Conservation (phyloP, 2,329 filamentous ascomycete genomes). For the Onygenales sp. region DNA sequence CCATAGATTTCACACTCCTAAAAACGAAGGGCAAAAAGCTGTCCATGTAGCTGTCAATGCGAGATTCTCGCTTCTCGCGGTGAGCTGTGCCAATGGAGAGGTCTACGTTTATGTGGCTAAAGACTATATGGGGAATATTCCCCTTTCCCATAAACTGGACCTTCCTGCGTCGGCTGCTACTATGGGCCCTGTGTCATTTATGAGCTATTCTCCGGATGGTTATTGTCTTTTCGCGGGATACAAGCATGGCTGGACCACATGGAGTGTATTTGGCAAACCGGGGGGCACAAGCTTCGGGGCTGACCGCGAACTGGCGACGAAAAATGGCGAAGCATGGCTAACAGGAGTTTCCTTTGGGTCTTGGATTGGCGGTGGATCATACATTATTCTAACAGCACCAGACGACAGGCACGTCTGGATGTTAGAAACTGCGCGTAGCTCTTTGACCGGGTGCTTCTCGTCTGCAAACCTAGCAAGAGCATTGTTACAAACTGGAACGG, state of each 20-base stretch:
- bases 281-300: slow-evolving; percentile 73
- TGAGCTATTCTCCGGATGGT: slow-evolving; percentile 87
- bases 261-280: slow-evolving; percentile 94
- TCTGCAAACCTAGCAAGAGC: slow-evolving; percentile 85
- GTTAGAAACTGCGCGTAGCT: slow-evolving; percentile 86
- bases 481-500: slow-evolving; percentile 76
- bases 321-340: slow-evolving; percentile 77
- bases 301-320: slow-evolving; percentile 53
- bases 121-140: slow-evolving; percentile 89
- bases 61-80: slow-evolving; percentile 82
- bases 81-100: slow-evolving; percentile 70
- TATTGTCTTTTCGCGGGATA: slow-evolving; percentile 94
- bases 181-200: slow-evolving; percentile 61
- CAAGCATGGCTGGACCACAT: slow-evolving; percentile 85
- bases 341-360: slow-evolving; percentile 64
- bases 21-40: slow-evolving; percentile 51
- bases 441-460: slow-evolving; percentile 84
- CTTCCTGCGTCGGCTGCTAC: slow-evolving; percentile 57
- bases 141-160: slow-evolving; percentile 68
- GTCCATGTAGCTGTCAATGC: slow-evolving; percentile 79
- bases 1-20: slow-evolving; percentile 77
- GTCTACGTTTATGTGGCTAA: slow-evolving; percentile 85
- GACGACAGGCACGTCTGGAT: slow-evolving; percentile 72
- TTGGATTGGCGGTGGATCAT: slow-evolving; percentile 82
- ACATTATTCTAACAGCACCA: slow-evolving; percentile 66